Evolutionary conservation across 495 filamentous ascomycete genomes (phyloP), one percentile per base, ranked within the genome.

Genomic region (Neurospora africana): DNA sequence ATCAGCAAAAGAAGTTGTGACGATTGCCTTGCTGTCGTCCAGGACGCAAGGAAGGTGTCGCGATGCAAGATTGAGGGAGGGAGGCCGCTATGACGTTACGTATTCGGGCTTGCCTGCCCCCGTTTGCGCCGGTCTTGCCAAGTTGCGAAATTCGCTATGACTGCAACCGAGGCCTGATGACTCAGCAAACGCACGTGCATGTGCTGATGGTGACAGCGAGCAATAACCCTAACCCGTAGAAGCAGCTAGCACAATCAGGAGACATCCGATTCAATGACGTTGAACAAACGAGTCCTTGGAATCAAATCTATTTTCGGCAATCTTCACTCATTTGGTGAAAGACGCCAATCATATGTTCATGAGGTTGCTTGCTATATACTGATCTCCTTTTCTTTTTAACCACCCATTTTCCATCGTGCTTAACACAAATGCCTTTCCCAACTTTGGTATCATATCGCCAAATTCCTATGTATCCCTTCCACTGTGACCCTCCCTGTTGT

Each of bases 1-100:
- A 53, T 73, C 67, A 61, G 72, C 69, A 65, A 71, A 65, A 71
- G 33, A 61, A 72, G 70, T 35, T 69, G 71, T 74, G 70, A 74
- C 72, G 72, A 72, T 74, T 7, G 5, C 5, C 47, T 27, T 58
- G 47, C 47, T 58, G 70, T 39, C 17, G 27, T 65, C 47, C 23
- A 27, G 10, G 5, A 27, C 11, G 21, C 47, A 58, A 15, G 44
- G 10, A 53, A 10, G 5, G 47, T 58, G 53, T 65, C 53, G 53
- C 53, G 53, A 65, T 65, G 27, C 53, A 65, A 65, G 53, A 65
- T 65, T 33, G 27, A 33, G 3, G 53, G 47, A 27, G 9, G 8
- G 27, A 61, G 53, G 53, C 53, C 53, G 53, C 53, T 61, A 65
- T 65, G 27, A 65, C 53, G 53, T 61, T 61, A 61, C 53, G 6